Base-by-base conservation (phyloP, 2,329 filamentous ascomycete genomes). In the Aspergillus niger region DNA sequence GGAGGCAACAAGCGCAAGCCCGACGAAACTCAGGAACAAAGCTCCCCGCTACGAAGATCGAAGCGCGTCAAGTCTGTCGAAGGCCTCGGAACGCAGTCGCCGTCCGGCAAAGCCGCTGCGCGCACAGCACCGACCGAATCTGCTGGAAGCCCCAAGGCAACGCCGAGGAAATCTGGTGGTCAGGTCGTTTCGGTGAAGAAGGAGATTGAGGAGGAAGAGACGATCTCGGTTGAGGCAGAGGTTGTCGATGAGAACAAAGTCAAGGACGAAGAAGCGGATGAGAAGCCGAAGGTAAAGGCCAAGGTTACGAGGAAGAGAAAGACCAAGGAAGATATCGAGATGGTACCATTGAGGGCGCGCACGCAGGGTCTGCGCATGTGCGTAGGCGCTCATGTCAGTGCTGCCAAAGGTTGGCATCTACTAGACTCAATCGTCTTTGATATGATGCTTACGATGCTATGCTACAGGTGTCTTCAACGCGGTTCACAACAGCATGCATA, bases 351-450 rank as follows among this genome's bases (percentile, higher is more conserved):
- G 1, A 89, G 87, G 20, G 79, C 82, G 26, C 85, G 95, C 38
- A 93, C 92, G 0, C 77, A 83, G 4, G 86, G 87, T 1, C 81
- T 94, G 63, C 88, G 89, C 73, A 90, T 97, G 84, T 89, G 91
- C 70, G 89, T 99, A 58, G 95, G 95, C 15, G 95, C 95, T 0
- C 95, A 99, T 75, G 92, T 98, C 63, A 95, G 90, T 76, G 88
- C 86, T 64, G 92, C 95, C 28, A 94, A 93, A 80, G 94, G 91
- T 90, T 58, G 82, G 74, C 44, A 22, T 8, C 26, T 52, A 43
- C 17, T 5, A 4, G 49, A 13, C 15, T 39, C 8, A 48, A 13
- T 39, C n/a, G 24, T 48, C 22, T 53, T 47, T 61, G 58, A 53
- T 65, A 50, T 63, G 56, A 64, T 47, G 11, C 52, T 55, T 53